phyloP scores from a whole-genome alignment of 192 early-diverging fungal genomes.

The Podila horticola region DNA sequence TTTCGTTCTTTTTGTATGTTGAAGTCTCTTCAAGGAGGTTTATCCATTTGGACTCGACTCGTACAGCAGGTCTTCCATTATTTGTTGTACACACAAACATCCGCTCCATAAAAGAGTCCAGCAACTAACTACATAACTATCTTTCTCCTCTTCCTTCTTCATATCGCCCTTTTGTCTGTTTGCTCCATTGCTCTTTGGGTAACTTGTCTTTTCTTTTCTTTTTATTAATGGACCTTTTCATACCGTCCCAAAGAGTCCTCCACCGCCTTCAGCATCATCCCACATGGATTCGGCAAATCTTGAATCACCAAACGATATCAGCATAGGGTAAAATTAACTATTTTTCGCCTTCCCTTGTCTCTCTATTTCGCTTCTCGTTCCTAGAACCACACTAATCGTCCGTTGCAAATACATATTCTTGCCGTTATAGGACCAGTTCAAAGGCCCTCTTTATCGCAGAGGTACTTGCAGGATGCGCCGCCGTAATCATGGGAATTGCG shows the following conservation, averaged over 20 bases:
- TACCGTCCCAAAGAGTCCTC: not conserved
- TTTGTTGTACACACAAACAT: too few species aligned
- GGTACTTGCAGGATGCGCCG: conserved; percentile 31
- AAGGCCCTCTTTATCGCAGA: conserved; percentile 38
- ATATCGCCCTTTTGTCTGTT: not conserved
- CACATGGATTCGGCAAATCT: conserved; percentile 5
- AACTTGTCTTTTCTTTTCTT: not conserved
- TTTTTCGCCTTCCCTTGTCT: too few species aligned
- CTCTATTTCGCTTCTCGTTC: not conserved
- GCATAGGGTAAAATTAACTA: conserved; percentile 4
- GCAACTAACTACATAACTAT: too few species aligned
- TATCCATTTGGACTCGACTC: too few species aligned
- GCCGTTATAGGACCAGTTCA: not conserved
- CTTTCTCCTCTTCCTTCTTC: too few species aligned
- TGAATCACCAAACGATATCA: conserved; percentile 1
- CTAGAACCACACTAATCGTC: too few species aligned
- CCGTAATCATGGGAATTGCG: conserved; percentile 9
- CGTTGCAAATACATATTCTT: too few species aligned
- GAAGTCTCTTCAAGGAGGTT: too few species aligned
- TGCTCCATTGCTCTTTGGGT: not conserved
- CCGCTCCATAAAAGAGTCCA: too few species aligned
- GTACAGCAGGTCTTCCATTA: too few species aligned
- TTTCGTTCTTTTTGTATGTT: too few species aligned
- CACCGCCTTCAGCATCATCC: not conserved
- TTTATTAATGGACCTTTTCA: conserved; percentile 1